A percentile compares a stretch with the other conserved stretches of the same genome.
These are phyloP conservation scores for Lipomyces chichibuensis DNA, from an alignment of 805 yeast species.

Conservation along the genomic window DNA sequence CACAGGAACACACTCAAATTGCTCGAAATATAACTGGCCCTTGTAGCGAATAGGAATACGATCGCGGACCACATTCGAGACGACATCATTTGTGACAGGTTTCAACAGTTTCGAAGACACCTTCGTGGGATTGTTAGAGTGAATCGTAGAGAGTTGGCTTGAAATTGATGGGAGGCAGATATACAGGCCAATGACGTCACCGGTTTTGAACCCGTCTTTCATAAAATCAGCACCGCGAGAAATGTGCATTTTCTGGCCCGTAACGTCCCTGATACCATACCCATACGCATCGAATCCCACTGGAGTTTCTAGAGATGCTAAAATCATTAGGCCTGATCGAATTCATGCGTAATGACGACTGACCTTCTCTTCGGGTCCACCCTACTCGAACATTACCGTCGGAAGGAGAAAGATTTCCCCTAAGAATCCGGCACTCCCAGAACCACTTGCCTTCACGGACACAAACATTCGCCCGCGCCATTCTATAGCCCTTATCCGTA, in stretches of 20 bases:
- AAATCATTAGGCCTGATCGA: background rate
- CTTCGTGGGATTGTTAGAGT: conserved; percentile 4
- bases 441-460: conserved; percentile 79
- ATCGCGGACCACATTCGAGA: conserved; percentile 65
- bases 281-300: conserved; percentile 95
- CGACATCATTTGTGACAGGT: background rate
- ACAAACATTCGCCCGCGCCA: conserved; percentile 72
- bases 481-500: conserved; percentile 76
- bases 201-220: conserved; percentile 61
- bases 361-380: conserved; percentile 68
- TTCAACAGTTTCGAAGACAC: conserved; percentile 12
- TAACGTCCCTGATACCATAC: conserved; percentile 81
- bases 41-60: conserved; percentile 86
- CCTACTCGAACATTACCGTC: conserved; percentile 80
- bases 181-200: conserved; percentile 82
- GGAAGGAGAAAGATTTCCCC: conserved; percentile 35
- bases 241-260: conserved; percentile 74
- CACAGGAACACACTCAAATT: conserved; percentile 73
- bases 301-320: conserved; percentile 86
- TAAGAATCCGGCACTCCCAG: conserved; percentile 70
- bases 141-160: conserved; percentile 27
- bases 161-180: conserved; percentile 62
- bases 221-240: conserved; percentile 66
- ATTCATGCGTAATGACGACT: background rate
- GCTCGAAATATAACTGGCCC: conserved; percentile 77